phyloP scores from a whole-genome alignment of 495 filamentous ascomycete species.

The Hypoxylon lenormandii region DNA sequence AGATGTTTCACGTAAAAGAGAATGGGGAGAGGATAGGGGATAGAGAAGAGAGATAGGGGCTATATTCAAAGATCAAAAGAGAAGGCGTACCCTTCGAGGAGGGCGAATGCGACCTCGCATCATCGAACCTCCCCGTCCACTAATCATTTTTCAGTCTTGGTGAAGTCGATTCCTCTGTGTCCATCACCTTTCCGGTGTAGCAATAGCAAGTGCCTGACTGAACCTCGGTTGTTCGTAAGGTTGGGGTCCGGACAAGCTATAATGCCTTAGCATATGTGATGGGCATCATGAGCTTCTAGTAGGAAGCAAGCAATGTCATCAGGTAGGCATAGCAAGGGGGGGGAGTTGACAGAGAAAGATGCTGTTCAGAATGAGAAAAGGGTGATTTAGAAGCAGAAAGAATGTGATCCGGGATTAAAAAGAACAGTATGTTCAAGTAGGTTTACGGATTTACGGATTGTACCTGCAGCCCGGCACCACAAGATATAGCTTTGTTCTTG shows the following conservation, averaged over 20 bases:
- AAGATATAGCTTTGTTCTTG: background rate
- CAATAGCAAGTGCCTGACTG: background rate
- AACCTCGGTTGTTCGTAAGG: background rate
- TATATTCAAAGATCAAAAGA: background rate
- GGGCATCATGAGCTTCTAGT: too few relatives aligned
- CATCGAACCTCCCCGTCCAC: constrained; percentile 67
- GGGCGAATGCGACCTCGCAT: constrained; percentile 73
- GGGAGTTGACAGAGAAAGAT: background rate
- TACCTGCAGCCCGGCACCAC: too few relatives aligned
- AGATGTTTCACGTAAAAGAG: background rate
- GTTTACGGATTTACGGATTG: too few relatives aligned
- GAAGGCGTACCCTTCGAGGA: constrained; percentile 72
- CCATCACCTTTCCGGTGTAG: background rate
- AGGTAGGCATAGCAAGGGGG: background rate
- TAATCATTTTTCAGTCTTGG: constrained; percentile 65
- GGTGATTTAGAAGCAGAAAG: background rate
- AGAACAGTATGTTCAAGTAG: constrained; percentile 1
- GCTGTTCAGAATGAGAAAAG: background rate
- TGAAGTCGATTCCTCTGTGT: background rate
- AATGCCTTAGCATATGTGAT: too few relatives aligned
- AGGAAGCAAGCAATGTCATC: background rate
- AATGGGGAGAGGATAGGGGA: too few relatives aligned
- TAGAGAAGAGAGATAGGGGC: too few relatives aligned
- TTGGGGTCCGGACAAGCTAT: background rate
- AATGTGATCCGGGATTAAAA: background rate